Evolutionary conservation across 495 filamentous ascomycete species (phyloP).

Genomic region (Parmelia sp.): DNA sequence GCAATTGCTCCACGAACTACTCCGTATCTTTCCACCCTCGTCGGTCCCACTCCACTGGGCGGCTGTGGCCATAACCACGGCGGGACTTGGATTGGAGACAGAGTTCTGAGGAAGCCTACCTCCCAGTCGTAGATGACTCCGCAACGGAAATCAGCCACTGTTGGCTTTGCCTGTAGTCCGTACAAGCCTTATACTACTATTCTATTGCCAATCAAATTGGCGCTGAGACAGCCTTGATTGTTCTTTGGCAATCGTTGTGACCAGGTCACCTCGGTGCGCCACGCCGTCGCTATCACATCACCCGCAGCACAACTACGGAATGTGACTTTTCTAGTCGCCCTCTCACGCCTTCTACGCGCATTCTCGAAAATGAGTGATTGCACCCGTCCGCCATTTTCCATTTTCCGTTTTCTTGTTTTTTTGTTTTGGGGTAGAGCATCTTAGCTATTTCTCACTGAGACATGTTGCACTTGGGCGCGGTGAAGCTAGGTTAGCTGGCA

Average conservation of each 20-base stretch:
- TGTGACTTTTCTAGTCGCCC: constrained; percentile 7
- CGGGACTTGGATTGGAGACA: not conserved
- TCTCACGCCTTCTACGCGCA: constrained; percentile 4
- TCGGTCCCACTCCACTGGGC: not conserved
- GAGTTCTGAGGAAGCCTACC: not conserved
- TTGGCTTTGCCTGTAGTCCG: not conserved
- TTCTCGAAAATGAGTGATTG: not conserved
- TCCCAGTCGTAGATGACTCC: not conserved
- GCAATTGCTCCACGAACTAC: not conserved
- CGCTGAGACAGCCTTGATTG: not conserved
- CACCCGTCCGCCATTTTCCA: not conserved
- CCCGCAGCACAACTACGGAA: constrained; percentile 9
- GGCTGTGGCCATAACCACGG: not conserved
- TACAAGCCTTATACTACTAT: not conserved
- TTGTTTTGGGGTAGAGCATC: not conserved
- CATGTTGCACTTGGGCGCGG: not conserved
- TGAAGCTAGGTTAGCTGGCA: not conserved
- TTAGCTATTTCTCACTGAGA: not conserved
- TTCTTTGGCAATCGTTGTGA: not conserved
- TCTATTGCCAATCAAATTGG: not conserved
- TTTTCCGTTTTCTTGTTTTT: no score
- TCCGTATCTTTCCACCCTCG: not conserved
- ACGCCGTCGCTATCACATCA: constrained; percentile 14
- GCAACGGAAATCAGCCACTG: constrained; percentile 1
- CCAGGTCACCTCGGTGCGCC: constrained; percentile 13